A percentile compares a stretch with the other conserved stretches of the same genome.
phyloP scores from a whole-genome alignment of 208 protist genomes.

The Spongospora subterranea region DNA sequence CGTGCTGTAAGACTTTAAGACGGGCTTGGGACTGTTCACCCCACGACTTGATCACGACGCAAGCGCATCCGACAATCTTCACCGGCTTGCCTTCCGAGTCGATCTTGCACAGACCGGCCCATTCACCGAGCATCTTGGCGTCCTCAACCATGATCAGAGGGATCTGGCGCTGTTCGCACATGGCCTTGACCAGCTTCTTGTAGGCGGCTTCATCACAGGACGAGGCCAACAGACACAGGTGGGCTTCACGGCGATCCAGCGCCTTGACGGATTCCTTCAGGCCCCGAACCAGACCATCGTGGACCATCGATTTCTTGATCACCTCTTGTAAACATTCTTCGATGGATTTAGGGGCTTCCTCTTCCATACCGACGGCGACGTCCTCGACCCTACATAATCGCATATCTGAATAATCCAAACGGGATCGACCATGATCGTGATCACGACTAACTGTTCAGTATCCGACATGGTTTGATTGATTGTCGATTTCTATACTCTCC shows the following conservation, averaged over 20 bases:
- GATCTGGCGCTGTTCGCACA: slow-evolving; percentile 81
- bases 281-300: slow-evolving; percentile 80
- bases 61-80: slow-evolving; percentile 83
- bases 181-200: slow-evolving; percentile 81
- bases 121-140: slow-evolving; percentile 82
- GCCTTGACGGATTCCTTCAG: slow-evolving; percentile 80
- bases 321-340: slow-evolving; percentile 78
- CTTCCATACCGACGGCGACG: neutral
- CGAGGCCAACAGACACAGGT: slow-evolving; percentile 79
- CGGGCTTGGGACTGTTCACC: slow-evolving; percentile 77
- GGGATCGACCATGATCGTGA: neutral
- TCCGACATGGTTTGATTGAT: neutral
- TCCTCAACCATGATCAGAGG: slow-evolving; percentile 80
- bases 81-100: slow-evolving; percentile 80
- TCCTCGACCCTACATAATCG: neutral
- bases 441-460: neutral
- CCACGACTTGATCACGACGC: slow-evolving; percentile 75
- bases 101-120: slow-evolving; percentile 84
- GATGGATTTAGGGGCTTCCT: slow-evolving; percentile 59
- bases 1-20: slow-evolving; percentile 74
- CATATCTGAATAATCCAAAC: neutral
- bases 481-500: neutral
- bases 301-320: slow-evolving; percentile 79
- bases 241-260: slow-evolving; percentile 76
- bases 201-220: slow-evolving; percentile 80